Evolutionary conservation across 352 stramenopile species (phyloP).

Genomic region (Phytophthora hybrid): DNA sequence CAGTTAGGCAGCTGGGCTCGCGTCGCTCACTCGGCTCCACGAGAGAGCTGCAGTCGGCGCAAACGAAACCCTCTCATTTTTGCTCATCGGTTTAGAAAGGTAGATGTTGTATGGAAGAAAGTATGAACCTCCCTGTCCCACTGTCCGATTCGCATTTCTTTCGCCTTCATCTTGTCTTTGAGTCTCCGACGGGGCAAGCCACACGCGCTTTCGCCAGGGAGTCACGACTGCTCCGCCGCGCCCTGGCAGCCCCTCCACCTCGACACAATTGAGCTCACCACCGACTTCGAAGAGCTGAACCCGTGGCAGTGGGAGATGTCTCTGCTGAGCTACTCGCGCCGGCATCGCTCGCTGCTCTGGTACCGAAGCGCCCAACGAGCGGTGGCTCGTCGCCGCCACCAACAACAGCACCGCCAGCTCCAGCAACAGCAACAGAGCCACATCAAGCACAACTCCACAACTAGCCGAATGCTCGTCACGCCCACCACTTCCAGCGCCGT

Average conservation of each 20-base stretch:
- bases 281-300: constrained; percentile 48
- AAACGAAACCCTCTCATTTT: neutral
- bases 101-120: neutral
- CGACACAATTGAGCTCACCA: constrained; percentile 42
- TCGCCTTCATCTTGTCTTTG: constrained; percentile 21
- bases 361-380: constrained; percentile 52
- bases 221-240: neutral
- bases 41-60: no score
- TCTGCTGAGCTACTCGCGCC: constrained; percentile 59
- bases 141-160: constrained; percentile 9
- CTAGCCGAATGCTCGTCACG: constrained; percentile 18
- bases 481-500: constrained; percentile 30
- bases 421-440: constrained; percentile 16
- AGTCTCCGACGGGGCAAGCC: neutral
- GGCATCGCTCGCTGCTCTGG: constrained; percentile 61
- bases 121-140: neutral
- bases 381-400: constrained; percentile 39
- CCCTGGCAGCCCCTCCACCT: neutral
- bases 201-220: constrained; percentile 15
- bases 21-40: no score
- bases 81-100: neutral
- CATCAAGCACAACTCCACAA: constrained; percentile 6
- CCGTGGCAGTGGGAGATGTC: constrained; percentile 68
- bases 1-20: no score
- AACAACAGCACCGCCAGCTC: constrained; percentile 28